These are phyloP conservation scores for Mychonastes homosphaera DNA, from an alignment of 139 green algal species.

Conservation along the genomic window DNA sequence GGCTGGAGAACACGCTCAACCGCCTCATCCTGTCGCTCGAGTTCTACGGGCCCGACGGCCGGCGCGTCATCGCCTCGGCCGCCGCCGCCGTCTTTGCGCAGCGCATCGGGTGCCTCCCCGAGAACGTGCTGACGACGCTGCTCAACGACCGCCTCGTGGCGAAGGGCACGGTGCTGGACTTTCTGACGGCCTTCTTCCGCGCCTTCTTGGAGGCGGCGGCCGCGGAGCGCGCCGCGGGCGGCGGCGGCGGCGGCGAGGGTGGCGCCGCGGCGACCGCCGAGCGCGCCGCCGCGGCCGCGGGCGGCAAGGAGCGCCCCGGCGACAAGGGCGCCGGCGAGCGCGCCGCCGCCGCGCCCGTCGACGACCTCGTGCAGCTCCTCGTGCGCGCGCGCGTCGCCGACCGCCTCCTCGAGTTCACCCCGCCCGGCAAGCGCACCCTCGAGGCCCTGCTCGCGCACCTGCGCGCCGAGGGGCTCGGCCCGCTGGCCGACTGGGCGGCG, in stretches of 20 bases:
- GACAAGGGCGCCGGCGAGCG: constrained; percentile 22
- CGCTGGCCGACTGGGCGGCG: constrained; percentile 77
- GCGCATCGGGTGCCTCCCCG: constrained; percentile 60
- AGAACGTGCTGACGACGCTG: constrained; percentile 60
- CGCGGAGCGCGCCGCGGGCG: too few species aligned
- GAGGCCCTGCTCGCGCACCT: constrained; percentile 74
- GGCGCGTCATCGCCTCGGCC: constrained; percentile 53
- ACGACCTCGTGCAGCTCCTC: constrained; percentile 76
- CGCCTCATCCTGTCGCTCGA: constrained; percentile 81
- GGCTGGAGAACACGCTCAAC: constrained; percentile 80
- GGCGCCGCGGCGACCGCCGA: too few species aligned
- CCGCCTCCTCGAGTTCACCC: constrained; percentile 84
- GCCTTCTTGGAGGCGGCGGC: too few species aligned
- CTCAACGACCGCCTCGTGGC: constrained; percentile 81
- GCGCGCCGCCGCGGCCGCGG: not conserved
- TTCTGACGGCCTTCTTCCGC: constrained; percentile 82
- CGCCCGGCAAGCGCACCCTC: constrained; percentile 63
- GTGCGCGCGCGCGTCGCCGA: constrained; percentile 70
- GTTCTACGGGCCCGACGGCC: constrained; percentile 71
- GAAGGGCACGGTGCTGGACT: constrained; percentile 72
- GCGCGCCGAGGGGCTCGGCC: constrained; percentile 37
- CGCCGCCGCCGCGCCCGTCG: constrained; percentile 46
- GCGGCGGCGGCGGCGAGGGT: too few species aligned
- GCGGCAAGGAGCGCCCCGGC: not conserved
- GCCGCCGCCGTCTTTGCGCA: constrained; percentile 15